These are phyloP conservation scores for Neurospora sp. DNA, from an alignment of 495 filamentous ascomycete species.

Conservation along the genomic window DNA sequence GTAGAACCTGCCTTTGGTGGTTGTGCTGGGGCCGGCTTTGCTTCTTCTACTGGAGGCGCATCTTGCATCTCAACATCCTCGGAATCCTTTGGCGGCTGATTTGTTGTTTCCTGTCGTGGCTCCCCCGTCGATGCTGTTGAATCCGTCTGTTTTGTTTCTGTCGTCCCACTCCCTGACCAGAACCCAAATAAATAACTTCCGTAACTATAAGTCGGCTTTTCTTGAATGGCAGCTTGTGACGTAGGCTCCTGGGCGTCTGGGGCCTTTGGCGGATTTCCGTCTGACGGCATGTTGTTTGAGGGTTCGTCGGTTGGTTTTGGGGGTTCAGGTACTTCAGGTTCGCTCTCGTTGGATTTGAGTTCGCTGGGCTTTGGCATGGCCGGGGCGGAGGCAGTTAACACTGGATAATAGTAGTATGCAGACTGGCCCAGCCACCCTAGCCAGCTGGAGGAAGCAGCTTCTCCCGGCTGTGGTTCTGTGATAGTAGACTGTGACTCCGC, in stretches of 20 bases:
- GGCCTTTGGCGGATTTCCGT: conserved; percentile 11
- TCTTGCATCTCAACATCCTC: conserved; percentile 31
- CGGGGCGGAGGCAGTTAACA: conserved; percentile 8
- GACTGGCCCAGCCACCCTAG: conserved; percentile 46
- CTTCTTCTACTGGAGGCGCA: conserved; percentile 17
- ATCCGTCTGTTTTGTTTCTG: neutral
- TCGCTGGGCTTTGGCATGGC: conserved; percentile 8
- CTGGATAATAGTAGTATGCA: conserved; percentile 5
- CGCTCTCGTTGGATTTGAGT: conserved; percentile 16
- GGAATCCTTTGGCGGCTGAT: conserved; percentile 18
- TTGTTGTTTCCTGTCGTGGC: conserved; percentile 10
- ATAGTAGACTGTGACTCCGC: conserved; percentile 5
- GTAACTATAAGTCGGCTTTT: conserved; percentile 6
- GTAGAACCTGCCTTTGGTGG: conserved; percentile 48
- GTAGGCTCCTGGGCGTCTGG: conserved; percentile 16
- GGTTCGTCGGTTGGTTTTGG: conserved; percentile 7
- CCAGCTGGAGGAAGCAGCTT: conserved; percentile 41
- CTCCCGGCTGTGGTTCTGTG: conserved; percentile 16
- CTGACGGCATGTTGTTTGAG: conserved; percentile 1
- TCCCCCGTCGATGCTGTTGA: neutral
- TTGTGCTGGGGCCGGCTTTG: conserved; percentile 9
- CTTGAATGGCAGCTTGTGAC: conserved; percentile 4
- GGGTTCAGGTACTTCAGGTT: conserved; percentile 2
- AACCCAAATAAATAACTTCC: conserved; percentile 43
- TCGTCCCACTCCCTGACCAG: conserved; percentile 23